Percentiles rank a stretch among this genome's conserved stretches.
phyloP scores from a whole-genome alignment of 2,329 filamentous ascomycete genomes.

The Drechslerella dactyloides region DNA sequence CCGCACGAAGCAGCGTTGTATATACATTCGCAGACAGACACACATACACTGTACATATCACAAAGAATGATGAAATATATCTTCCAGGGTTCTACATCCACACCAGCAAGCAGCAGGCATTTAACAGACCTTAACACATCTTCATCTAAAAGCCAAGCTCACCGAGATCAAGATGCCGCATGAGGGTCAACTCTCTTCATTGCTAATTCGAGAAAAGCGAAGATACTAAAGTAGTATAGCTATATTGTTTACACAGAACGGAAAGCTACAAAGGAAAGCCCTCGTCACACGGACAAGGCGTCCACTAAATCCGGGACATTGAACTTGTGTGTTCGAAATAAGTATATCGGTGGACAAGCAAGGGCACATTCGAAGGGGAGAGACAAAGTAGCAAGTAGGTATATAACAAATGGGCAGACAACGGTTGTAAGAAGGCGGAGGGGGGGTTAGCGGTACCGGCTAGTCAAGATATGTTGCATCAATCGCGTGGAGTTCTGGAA shows the following conservation, averaged over 20 bases:
- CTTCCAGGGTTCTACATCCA: too few relatives aligned
- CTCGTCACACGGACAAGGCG: background rate
- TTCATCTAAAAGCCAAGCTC: too few relatives aligned
- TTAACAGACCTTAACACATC: too few relatives aligned
- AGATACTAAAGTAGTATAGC: background rate
- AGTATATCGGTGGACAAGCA: too few relatives aligned
- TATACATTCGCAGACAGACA: background rate
- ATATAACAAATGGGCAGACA: background rate
- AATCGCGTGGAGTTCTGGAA: too few relatives aligned
- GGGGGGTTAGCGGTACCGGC: background rate
- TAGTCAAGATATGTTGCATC: background rate
- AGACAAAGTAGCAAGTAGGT: too few relatives aligned
- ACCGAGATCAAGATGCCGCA: too few relatives aligned
- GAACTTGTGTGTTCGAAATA: too few relatives aligned
- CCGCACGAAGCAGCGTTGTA: background rate
- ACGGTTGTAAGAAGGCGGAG: background rate
- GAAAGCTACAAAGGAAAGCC: background rate
- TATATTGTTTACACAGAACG: slow-evolving; percentile 3
- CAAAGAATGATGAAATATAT: background rate
- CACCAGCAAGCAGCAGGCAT: too few relatives aligned
- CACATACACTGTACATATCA: background rate
- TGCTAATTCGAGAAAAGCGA: background rate
- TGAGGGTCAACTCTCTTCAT: too few relatives aligned
- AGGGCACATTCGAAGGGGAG: too few relatives aligned
- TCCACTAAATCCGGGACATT: too few relatives aligned